phyloP scores from a whole-genome alignment of 768 basidiomycete species.

The Suillus americanus region DNA sequence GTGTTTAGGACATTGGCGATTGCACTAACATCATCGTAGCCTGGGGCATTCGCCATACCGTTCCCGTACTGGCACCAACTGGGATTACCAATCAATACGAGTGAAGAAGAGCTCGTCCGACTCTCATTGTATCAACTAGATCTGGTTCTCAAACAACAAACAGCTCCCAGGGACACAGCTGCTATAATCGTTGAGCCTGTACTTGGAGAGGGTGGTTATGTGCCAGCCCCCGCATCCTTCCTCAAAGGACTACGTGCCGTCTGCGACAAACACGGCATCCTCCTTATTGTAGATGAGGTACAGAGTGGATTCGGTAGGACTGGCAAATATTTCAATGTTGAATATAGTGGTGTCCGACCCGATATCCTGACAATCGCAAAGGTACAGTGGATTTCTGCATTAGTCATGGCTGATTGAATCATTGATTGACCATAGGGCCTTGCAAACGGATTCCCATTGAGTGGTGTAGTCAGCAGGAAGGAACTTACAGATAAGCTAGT shows the following conservation, averaged over 20 bases:
- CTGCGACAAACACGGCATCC: conserved; percentile 85
- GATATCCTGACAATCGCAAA: conserved; percentile 92
- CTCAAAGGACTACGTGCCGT: conserved; percentile 74
- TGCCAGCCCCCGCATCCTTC: conserved; percentile 81
- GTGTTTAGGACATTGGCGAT: neutral
- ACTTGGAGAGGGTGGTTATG: conserved; percentile 94
- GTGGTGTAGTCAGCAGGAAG: conserved; percentile 77
- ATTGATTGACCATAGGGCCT: conserved; percentile 49
- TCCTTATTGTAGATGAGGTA: conserved; percentile 85
- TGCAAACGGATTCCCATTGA: conserved; percentile 93
- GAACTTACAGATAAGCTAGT: conserved; percentile 77
- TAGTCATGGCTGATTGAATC: conserved; percentile 9
- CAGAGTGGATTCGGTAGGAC: conserved; percentile 91
- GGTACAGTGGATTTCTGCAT: conserved; percentile 35
- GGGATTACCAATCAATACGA: conserved; percentile 54
- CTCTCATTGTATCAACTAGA: conserved; percentile 80
- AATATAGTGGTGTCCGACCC: conserved; percentile 81
- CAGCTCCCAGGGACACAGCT: conserved; percentile 81
- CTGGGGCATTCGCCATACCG: conserved; percentile 76
- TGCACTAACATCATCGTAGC: conserved; percentile 41
- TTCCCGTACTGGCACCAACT: conserved; percentile 95
- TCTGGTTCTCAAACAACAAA: conserved; percentile 77
- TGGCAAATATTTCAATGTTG: conserved; percentile 78
- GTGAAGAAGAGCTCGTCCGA: conserved; percentile 55
- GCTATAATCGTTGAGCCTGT: conserved; percentile 95